phyloP scores from a whole-genome alignment of 768 basidiomycete genomes.

The Termitomyces sp. region DNA sequence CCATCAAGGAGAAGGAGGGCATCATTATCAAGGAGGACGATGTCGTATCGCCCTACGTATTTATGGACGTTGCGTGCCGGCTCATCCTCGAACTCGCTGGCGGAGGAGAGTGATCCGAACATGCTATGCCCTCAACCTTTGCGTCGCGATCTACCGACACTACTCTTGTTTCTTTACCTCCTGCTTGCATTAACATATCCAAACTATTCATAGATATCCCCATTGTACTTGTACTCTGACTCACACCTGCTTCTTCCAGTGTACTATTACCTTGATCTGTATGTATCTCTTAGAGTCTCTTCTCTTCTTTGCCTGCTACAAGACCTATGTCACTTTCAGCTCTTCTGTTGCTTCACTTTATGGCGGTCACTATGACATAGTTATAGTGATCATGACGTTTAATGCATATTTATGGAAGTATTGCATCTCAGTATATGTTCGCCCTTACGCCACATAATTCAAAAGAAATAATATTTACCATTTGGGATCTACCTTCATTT shows the following conservation, averaged over 20 bases:
- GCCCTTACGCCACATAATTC: not conserved
- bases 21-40: constrained; percentile 50
- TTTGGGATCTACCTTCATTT: too few species aligned
- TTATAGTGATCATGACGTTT: not conserved
- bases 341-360: not conserved
- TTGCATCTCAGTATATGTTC: not conserved
- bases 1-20: constrained; percentile 51
- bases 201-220: constrained; percentile 15
- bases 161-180: not conserved
- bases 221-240: constrained; percentile 11
- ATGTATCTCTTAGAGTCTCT: constrained; percentile 15
- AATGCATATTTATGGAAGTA: not conserved
- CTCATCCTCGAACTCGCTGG: constrained; percentile 94
- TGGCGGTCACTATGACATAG: not conserved
- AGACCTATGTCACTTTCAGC: not conserved
- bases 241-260: constrained; percentile 5
- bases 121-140: not conserved
- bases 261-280: constrained; percentile 14
- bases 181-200: constrained; percentile 5
- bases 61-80: constrained; percentile 93
- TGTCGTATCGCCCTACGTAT: constrained; percentile 85
- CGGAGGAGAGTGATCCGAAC: constrained; percentile 28
- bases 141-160: constrained; percentile 1
- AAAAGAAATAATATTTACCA: not conserved
- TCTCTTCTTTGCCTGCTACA: not conserved